phyloP scores from a whole-genome alignment of 2,329 filamentous ascomycete species.

The Sarocladiaceae sp. region DNA sequence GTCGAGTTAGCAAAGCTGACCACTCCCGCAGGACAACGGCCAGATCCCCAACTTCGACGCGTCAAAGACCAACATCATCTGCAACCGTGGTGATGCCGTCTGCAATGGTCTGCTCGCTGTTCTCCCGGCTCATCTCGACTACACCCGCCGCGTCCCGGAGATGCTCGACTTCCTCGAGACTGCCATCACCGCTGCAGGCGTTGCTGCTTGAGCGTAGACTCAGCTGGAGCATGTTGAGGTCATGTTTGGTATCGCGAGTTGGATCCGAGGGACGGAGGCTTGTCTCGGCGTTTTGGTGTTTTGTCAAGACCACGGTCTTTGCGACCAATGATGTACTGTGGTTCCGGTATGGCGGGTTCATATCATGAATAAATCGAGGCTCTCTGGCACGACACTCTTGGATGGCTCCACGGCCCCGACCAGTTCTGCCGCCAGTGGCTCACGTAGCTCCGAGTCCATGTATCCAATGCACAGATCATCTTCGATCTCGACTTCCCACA shows the following conservation, averaged over 20 bases:
- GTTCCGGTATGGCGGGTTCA: conserved; percentile 5
- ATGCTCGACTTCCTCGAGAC: conserved; percentile 24
- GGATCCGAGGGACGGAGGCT: background rate
- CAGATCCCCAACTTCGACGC: conserved; percentile 29
- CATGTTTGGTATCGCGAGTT: background rate
- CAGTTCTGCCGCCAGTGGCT: background rate
- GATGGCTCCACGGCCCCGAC: background rate
- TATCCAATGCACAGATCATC: background rate
- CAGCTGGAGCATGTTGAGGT: background rate
- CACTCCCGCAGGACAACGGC: conserved; percentile 25
- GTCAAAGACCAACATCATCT: conserved; percentile 35
- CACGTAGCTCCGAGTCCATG: background rate
- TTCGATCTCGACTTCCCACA: background rate
- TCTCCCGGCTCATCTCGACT: conserved; percentile 31
- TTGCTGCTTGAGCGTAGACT: background rate
- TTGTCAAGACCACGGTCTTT: background rate
- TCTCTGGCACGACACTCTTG: background rate
- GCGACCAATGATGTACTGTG: background rate
- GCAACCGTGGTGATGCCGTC: conserved; percentile 33
- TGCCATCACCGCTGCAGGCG: conserved; percentile 2
- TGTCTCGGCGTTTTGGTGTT: background rate
- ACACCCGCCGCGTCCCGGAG: conserved; percentile 27
- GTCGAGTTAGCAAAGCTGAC: background rate
- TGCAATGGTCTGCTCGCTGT: conserved; percentile 31
- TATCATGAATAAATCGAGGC: conserved; percentile 4